Conservation (phyloP, 305 asterid genomes). For the Fraxinus ornus region DNA sequence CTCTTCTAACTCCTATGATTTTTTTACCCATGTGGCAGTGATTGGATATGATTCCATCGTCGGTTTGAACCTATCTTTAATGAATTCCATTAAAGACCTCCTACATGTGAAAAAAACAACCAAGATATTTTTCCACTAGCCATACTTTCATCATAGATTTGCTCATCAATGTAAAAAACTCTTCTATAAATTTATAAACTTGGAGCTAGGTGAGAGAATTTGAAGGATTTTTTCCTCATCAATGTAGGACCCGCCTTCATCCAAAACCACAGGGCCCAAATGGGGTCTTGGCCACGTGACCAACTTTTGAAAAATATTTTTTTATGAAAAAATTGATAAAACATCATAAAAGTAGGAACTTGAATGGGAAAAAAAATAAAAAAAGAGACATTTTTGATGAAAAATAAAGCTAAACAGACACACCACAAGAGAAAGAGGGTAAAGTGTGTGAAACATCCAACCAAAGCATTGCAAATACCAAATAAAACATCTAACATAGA, state of each 20-base stretch:
- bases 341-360: no score
- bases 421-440: neutral
- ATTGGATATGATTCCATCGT: neutral
- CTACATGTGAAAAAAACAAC: neutral
- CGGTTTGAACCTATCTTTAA: neutral
- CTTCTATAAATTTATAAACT: neutral
- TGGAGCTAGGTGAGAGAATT: neutral
- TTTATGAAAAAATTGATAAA: no score
- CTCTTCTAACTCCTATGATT: neutral
- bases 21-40: neutral
- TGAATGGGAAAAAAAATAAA: no score
- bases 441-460: neutral
- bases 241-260: no score
- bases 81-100: neutral
- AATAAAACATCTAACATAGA: neutral
- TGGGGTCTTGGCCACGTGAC: no score
- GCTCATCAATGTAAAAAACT: neutral
- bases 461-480: neutral
- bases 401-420: no score
- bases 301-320: no score
- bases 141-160: neutral
- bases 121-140: neutral
- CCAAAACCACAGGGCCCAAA: no score
- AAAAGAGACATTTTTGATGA: no score
- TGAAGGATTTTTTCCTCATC: neutral